Conservation (phyloP, 345 rosid genomes). For the Melaleuca alternifolia region DNA sequence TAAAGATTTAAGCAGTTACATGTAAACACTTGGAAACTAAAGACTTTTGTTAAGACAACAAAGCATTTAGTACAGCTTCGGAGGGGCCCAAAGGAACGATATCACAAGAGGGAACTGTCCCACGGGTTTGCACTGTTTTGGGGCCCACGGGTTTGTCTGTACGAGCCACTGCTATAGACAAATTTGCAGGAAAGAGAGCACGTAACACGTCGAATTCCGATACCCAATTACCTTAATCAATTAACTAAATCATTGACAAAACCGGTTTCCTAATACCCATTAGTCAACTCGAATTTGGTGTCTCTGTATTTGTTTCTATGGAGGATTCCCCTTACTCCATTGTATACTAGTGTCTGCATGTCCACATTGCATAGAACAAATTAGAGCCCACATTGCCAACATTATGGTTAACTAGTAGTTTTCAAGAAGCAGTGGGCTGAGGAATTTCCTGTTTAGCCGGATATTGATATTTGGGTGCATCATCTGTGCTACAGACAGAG, state of each 20-base stretch:
- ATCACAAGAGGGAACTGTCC: not conserved
- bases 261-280: not conserved
- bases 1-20: too few relatives aligned
- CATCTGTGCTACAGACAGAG: not conserved
- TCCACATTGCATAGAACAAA: not conserved
- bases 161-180: not conserved
- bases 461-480: not conserved
- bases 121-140: not conserved
- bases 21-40: too few relatives aligned
- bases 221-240: not conserved
- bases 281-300: not conserved
- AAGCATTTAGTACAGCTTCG: rapidly evolving
- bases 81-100: not conserved
- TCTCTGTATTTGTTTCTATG: not conserved
- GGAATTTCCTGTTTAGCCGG: not conserved
- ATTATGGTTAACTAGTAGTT: not conserved
- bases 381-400: not conserved
- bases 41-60: not conserved
- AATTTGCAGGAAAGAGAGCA: not conserved
- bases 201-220: not conserved
- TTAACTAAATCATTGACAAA: not conserved
- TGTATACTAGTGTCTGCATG: not conserved
- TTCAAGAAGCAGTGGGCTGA: not conserved
- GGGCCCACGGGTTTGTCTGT: too few relatives aligned
- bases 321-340: not conserved